Percentiles rank a stretch among this genome's conserved stretches.
phyloP scores from a whole-genome alignment of 768 basidiomycete genomes.

The Leccinum rimulosum region DNA sequence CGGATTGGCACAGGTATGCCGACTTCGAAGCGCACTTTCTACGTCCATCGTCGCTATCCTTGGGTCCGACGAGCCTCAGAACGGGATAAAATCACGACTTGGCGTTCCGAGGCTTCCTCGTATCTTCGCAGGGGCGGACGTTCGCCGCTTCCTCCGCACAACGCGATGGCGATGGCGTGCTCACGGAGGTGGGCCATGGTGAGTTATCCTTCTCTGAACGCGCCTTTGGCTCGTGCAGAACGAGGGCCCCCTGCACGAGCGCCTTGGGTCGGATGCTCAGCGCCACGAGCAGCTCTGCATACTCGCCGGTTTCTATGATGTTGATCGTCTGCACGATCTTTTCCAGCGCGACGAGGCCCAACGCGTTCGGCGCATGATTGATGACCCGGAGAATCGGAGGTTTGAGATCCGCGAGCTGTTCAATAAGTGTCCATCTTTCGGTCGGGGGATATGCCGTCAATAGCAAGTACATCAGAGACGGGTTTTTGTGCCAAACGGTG shows the following conservation, averaged over 20 bases:
- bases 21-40: conserved; percentile 50
- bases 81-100: conserved; percentile 36
- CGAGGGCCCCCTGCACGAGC: conserved; percentile 58
- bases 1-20: conserved; percentile 49
- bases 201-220: conserved; percentile 19
- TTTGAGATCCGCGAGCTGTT: conserved; percentile 28
- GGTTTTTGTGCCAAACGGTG: conserved; percentile 47
- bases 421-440: conserved; percentile 34
- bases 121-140: conserved; percentile 65
- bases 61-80: conserved; percentile 20
- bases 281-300: conserved; percentile 50
- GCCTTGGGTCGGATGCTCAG: conserved; percentile 49
- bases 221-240: conserved; percentile 50
- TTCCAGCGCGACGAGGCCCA: conserved; percentile 59
- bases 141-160: conserved; percentile 67
- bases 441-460: conserved; percentile 48
- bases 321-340: conserved; percentile 47
- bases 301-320: conserved; percentile 38
- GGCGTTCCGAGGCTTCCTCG: conserved; percentile 46
- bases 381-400: conserved; percentile 43
- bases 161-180: conserved; percentile 53
- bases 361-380: conserved; percentile 52
- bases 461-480: conserved; percentile 53
- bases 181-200: conserved; percentile 48
- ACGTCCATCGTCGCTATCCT: conserved; percentile 35